Percentiles rank a stretch among this genome's conserved stretches.
Conservation (phyloP, 768 basidiomycete genomes). For the Panaeolus cyanescens region DNA sequence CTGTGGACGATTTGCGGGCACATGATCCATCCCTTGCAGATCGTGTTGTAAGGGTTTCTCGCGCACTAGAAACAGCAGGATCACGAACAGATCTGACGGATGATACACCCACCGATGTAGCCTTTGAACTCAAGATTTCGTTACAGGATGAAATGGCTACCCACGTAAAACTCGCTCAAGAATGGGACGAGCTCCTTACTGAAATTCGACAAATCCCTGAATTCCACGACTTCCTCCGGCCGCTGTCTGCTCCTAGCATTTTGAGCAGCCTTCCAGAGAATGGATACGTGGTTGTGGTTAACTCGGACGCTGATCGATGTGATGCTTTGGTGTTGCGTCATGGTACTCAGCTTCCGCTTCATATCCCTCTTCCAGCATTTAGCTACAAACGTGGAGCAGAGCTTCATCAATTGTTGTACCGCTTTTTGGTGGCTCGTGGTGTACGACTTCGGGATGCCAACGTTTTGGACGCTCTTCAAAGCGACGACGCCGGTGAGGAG, state of each 20-base stretch:
- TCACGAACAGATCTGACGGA: not conserved
- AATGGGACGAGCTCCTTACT: conserved; percentile 17
- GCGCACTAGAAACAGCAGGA: conserved; percentile 10
- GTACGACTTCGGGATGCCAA: not conserved
- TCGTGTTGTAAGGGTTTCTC: conserved; percentile 10
- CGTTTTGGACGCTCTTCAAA: not conserved
- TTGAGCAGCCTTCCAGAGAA: conserved; percentile 8
- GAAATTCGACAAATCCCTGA: conserved; percentile 12
- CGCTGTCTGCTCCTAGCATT: conserved; percentile 5
- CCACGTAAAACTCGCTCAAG: conserved; percentile 16
- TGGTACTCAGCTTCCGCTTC: conserved; percentile 5
- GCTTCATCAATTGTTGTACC: not conserved
- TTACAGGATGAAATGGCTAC: conserved; percentile 15
- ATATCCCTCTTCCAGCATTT: conserved; percentile 12
- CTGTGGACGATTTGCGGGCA: conserved; percentile 18
- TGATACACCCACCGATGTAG: not conserved
- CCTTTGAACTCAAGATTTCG: conserved; percentile 4
- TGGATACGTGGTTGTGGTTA: conserved; percentile 21
- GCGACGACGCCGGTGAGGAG: not conserved
- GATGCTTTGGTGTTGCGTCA: conserved; percentile 19
- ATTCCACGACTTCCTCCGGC: conserved; percentile 22
- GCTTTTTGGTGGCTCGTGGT: not conserved
- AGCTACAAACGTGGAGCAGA: conserved; percentile 7
- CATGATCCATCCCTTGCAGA: conserved; percentile 13
- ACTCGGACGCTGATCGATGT: conserved; percentile 16